These are phyloP conservation scores for Avena atlantica DNA, from an alignment of 176 grass and related monocot genomes.

Conservation along the genomic window DNA sequence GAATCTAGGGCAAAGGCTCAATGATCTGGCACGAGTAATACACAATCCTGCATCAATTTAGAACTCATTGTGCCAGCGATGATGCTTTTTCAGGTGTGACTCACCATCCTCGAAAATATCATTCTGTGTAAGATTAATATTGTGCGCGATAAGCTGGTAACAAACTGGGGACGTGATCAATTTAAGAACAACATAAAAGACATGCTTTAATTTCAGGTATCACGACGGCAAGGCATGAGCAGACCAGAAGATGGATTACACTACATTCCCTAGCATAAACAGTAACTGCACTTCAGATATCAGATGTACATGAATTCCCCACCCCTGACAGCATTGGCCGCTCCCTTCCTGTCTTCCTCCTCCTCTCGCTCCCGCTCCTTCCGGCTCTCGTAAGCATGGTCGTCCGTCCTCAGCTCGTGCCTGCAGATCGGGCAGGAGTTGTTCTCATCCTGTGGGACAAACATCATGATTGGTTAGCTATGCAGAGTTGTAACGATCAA, in stretches of 20 bases:
- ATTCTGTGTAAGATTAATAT: background rate
- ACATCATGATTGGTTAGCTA: constrained; percentile 1
- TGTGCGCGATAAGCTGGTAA: background rate
- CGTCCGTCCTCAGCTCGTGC: constrained; percentile 79
- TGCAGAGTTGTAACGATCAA: background rate
- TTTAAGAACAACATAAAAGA: background rate
- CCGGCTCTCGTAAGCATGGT: constrained; percentile 92
- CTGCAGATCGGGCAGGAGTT: constrained; percentile 90
- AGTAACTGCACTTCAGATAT: constrained; percentile 54
- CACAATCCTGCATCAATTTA: background rate
- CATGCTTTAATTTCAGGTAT: constrained; percentile 34
- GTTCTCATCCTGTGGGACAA: constrained; percentile 73
- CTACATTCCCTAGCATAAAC: constrained; percentile 1
- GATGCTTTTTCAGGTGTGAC: background rate
- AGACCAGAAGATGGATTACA: constrained; percentile 26
- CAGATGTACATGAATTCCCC: constrained; percentile 86
- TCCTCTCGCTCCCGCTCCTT: constrained; percentile 85
- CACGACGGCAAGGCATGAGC: background rate
- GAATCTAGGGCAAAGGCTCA: too few species aligned
- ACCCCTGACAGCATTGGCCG: constrained; percentile 83
- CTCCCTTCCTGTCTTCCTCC: constrained; percentile 91
- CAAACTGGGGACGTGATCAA: background rate
- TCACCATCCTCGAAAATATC: background rate
- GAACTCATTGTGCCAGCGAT: background rate
- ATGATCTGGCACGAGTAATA: background rate